phyloP scores from a whole-genome alignment of 1,284 basidiomycete species.

The Sphaerobolus stellatus region DNA sequence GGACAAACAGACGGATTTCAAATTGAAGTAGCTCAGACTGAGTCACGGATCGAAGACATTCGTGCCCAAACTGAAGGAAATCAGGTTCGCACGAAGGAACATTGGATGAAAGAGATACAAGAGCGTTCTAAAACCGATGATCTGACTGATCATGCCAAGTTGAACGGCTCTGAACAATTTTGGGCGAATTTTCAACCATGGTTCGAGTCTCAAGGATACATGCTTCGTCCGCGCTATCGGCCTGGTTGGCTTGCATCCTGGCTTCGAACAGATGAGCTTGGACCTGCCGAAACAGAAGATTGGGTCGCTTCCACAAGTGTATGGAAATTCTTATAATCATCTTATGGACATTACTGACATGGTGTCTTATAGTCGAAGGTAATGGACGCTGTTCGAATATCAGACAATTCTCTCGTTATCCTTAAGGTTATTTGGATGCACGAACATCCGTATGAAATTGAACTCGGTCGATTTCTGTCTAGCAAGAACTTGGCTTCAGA shows the following conservation, averaged over 20 bases:
- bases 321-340: too few relatives aligned
- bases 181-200: slow-evolving; percentile 3
- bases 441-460: slow-evolving; percentile 25
- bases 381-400: slow-evolving; percentile 28
- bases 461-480: slow-evolving; percentile 26
- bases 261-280: slow-evolving; percentile 11
- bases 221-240: slow-evolving; percentile 21
- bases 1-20: too few relatives aligned
- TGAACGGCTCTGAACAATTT: too few relatives aligned
- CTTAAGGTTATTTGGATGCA: slow-evolving; percentile 18
- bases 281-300: slow-evolving; percentile 23
- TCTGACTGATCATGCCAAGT: too few relatives aligned
- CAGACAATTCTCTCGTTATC: slow-evolving; percentile 22
- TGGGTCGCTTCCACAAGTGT: neutral
- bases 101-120: too few relatives aligned
- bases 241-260: slow-evolving; percentile 24
- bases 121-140: too few relatives aligned
- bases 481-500: slow-evolving; percentile 19
- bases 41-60: too few relatives aligned
- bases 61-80: too few relatives aligned
- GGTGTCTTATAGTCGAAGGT: slow-evolving; percentile 1
- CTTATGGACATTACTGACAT: neutral
- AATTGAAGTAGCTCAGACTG: too few relatives aligned
- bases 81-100: too few relatives aligned
- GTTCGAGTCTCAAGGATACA: slow-evolving; percentile 16